Base-by-base conservation (phyloP, 495 filamentous ascomycete genomes). In the Aspergillus affinis region DNA sequence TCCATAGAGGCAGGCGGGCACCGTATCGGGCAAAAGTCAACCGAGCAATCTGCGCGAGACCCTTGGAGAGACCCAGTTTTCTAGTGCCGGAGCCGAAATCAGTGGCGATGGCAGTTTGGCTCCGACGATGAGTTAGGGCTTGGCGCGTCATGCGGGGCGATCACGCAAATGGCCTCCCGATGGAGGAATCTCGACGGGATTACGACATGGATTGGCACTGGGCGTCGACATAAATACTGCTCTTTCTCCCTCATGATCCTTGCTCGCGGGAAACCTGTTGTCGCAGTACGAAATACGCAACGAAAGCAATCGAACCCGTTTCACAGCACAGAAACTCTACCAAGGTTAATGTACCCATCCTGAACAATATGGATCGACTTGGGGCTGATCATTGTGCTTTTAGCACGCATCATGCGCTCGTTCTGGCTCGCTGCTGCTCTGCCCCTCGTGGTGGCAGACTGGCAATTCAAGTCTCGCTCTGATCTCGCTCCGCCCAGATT, bases 331-430 rank as follows among this genome's bases (percentile, higher is more conserved):
- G 52, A n/a, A 36, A 19, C 32, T 41, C 17, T 15, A 52, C 69
- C 67, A 81, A 84, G 79, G 81, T 84, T 79, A 82, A 84, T 84
- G 81, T 82, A 82, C 78, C 79, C 78, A 69, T 73, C 62, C 67
- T 69, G 27, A 47, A 68, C 55, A 70, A 30, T 26, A 74, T 74
- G 64, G 57, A 66, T 55, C 57, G 60, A 61, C 67, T 61, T 59
- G 61, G 65, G 64, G 71, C 81, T 84, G 70, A 82, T 77, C 71
- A 65, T 59, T 50, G 60, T 71, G 71, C 56, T 60, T 57, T 41
- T 57, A 65, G 63, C 55, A 61, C 52, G 46, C 51, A 54, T 46
- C 21, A 61, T 61, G 59, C 59, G 53, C 52, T 57, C 57, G 5
- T 20, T 53, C 53, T 62, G 59, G 59, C 52, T 72, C 32, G 65